Evolutionary conservation across 257 asterid genomes (phyloP).

Genomic region (Nicotiana noctiflora): DNA sequence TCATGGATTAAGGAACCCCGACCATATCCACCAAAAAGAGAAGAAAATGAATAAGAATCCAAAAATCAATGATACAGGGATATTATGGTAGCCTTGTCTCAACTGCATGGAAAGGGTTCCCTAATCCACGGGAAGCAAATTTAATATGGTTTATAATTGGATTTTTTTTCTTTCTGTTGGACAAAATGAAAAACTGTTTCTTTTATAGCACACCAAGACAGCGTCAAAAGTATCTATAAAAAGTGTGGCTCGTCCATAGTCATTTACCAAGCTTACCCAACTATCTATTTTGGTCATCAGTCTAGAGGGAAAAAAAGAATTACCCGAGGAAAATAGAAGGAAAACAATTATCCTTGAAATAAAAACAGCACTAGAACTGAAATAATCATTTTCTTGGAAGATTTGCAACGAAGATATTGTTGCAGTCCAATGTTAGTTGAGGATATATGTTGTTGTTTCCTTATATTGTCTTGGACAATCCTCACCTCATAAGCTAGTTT

Average conservation of each 20-base stretch:
- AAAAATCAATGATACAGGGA: neutral
- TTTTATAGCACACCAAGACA: neutral
- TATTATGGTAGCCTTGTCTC: neutral
- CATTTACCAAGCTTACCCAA: neutral
- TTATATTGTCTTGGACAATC: neutral
- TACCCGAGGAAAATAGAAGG: neutral
- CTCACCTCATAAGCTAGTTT: neutral
- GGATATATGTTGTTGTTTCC: neutral
- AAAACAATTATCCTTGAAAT: neutral
- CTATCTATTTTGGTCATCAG: neutral
- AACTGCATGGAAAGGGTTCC: neutral
- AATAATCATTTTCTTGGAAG: neutral
- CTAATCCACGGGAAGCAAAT: neutral
- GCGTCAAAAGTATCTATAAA: neutral
- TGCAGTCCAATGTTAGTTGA: neutral
- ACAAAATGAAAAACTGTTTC: neutral
- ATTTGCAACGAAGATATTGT: neutral
- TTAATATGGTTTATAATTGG: neutral
- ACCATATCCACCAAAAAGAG: neutral
- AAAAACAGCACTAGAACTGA: neutral
- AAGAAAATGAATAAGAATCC: neutral
- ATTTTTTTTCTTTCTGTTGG: neutral
- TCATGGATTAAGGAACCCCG: neutral
- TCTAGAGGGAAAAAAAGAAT: neutral
- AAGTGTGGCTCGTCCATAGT: neutral